These are phyloP conservation scores for Penicillium cinerascens DNA, from an alignment of 495 filamentous ascomycete genomes.

Conservation along the genomic window DNA sequence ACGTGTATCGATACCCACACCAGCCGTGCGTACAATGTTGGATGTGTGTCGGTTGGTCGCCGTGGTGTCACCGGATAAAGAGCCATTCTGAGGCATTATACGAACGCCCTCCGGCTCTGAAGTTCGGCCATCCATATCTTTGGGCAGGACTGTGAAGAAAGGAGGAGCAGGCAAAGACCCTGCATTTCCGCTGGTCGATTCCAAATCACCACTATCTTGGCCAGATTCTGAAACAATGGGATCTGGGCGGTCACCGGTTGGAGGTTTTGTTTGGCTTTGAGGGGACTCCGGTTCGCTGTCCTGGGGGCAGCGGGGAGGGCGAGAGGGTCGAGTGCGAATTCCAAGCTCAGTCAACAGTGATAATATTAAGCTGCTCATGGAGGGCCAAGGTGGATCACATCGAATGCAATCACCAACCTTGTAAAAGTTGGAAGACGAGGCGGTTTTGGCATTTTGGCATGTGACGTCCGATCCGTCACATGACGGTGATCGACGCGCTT, in stretches of 20 bases:
- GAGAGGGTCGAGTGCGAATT: slow-evolving; percentile 68
- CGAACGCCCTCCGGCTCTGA: slow-evolving; percentile 16
- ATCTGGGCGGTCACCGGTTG: slow-evolving; percentile 6
- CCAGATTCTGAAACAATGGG: slow-evolving; percentile 4
- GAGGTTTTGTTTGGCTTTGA: slow-evolving; percentile 14
- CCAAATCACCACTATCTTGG: slow-evolving; percentile 11
- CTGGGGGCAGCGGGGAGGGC: slow-evolving; percentile 34
- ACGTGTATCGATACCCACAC: neutral
- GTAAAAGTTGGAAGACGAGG: neutral
- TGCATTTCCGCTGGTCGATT: slow-evolving; percentile 18
- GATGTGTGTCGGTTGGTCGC: neutral
- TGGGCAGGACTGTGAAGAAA: slow-evolving; percentile 24
- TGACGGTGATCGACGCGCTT: neutral
- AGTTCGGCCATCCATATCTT: slow-evolving; percentile 29
- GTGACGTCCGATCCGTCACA: slow-evolving; percentile 21
- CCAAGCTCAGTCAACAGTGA: slow-evolving; percentile 76
- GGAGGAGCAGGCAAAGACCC: slow-evolving; percentile 23
- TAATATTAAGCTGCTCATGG: slow-evolving; percentile 70
- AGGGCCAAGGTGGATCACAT: slow-evolving; percentile 22
- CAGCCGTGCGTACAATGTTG: neutral
- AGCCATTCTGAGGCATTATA: slow-evolving; percentile 6
- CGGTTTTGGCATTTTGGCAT: slow-evolving; percentile 12
- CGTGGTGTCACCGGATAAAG: neutral
- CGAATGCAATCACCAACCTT: slow-evolving; percentile 7
- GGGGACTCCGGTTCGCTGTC: slow-evolving; percentile 12